Base-by-base conservation (phyloP, 2,329 filamentous ascomycete genomes). In the Pseudohalonectria lignicola region DNA sequence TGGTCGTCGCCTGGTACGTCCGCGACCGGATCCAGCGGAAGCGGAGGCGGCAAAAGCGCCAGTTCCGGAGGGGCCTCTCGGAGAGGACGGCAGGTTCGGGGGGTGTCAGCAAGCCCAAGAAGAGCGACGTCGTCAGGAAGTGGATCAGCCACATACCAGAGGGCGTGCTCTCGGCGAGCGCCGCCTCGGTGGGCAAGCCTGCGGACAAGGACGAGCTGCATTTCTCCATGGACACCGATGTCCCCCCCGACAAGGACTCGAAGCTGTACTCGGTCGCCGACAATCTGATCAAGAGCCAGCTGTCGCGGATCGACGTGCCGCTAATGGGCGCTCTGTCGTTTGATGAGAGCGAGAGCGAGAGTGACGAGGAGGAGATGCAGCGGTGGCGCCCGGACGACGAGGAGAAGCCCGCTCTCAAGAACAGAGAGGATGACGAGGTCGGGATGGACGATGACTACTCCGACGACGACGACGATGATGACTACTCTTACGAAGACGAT, bases 1-100 rank as follows among this genome's bases (percentile, higher is more conserved):
- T 69, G 17, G 61, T 68, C 4, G 63, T 69, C 23, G 65, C 65
- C 11, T 69, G 65, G 65, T 67, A 69, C 45, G 60, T 67, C 31
- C 60, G 65, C 31, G 65, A 68, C 45, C 61, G 64, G 23, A 64
- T 68, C 45, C 54, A 59, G 41, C 57, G 64, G 23, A 55, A 63
- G 20, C 56, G 63, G 31, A 55, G 54, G 45, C 52, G 58, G 37
- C 54, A 61, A 47, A 64, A 60, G 54, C 55, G 60, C 15, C 49
- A 52, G 15, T 69, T 69, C 46, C 55, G 55, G 37, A 52, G 54
- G 8, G 62, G 60, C 11, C 52, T 68, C 39, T 52, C 50, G 34
- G 53, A 56, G 39, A 53, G 53, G 43, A 52, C 50, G 23, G 18
- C 38, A n/a, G 21, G 21, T 16, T 20, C 20, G 19, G 13, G 3